A percentile compares a stretch with the other conserved stretches of the same genome.
Evolutionary conservation across 768 basidiomycete species (phyloP).

Genomic region (Boletus bicolor): DNA sequence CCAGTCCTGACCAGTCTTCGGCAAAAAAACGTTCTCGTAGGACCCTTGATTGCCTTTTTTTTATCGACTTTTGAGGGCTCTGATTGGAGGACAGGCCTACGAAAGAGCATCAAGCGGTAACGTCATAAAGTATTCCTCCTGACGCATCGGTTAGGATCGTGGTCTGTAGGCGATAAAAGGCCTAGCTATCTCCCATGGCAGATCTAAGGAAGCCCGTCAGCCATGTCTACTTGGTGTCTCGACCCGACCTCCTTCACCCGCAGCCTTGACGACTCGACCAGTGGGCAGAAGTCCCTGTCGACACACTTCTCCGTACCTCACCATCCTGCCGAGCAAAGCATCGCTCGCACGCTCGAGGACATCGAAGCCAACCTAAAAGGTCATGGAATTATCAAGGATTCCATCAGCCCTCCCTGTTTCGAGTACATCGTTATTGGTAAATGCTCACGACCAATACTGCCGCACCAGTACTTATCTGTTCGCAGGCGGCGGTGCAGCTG

Average conservation of each 20-base stretch:
- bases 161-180: background rate
- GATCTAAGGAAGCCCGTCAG: background rate
- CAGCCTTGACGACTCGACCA: background rate
- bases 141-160: background rate
- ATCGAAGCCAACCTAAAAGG: background rate
- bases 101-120: too few relatives aligned
- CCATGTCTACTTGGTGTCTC: background rate
- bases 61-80: too few relatives aligned
- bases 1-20: too few relatives aligned
- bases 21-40: too few relatives aligned
- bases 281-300: background rate
- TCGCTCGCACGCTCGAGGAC: background rate
- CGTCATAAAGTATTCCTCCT: too few relatives aligned
- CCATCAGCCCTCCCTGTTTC: background rate
- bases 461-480: background rate
- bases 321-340: background rate
- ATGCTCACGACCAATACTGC: background rate
- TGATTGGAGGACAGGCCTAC: too few relatives aligned
- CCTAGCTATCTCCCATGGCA: background rate
- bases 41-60: too few relatives aligned
- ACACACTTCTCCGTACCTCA: background rate
- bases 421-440: conserved; percentile 15
- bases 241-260: background rate
- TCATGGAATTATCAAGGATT: background rate
- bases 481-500: conserved; percentile 16